Percentiles rank a stretch among this genome's conserved stretches.
Conservation (phyloP, 2,329 filamentous ascomycete species). For the Penicillium sp. region DNA sequence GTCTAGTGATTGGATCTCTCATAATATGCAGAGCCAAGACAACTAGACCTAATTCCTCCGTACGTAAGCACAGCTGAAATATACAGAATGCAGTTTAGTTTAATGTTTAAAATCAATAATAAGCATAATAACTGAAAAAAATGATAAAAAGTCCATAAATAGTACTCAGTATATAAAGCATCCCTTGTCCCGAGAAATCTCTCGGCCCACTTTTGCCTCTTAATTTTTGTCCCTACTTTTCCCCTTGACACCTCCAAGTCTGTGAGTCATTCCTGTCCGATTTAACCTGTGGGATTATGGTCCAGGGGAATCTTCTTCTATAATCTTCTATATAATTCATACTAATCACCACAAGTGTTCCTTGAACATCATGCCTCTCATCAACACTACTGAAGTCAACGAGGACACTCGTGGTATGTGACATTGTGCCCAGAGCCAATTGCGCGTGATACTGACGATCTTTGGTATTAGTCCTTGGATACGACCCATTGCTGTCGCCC, state of each 20-base stretch:
- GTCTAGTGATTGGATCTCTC: constrained; percentile 1
- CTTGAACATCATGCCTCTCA: constrained; percentile 32
- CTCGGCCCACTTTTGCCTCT: constrained; percentile 6
- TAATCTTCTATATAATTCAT: neutral
- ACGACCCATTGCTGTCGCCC: constrained; percentile 86
- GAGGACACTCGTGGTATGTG: constrained; percentile 41
- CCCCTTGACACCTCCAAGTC: neutral
- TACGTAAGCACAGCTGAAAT: neutral
- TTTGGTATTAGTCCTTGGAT: constrained; percentile 67
- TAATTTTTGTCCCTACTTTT: neutral
- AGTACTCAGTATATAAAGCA: neutral
- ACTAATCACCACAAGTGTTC: constrained; percentile 4
- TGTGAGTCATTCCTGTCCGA: constrained; percentile 4
- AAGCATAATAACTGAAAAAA: neutral
- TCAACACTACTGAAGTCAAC: constrained; percentile 35
- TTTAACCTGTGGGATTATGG: neutral
- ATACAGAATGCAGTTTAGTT: neutral
- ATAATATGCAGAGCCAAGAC: neutral
- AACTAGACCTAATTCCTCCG: neutral
- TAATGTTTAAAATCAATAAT: neutral
- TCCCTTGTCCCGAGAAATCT: neutral
- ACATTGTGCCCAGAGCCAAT: neutral
- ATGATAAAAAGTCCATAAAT: neutral
- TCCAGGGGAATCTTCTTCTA: neutral
- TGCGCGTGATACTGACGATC: neutral